phyloP scores from a whole-genome alignment of 176 grass and related monocot genomes.

The Musa beccarii region DNA sequence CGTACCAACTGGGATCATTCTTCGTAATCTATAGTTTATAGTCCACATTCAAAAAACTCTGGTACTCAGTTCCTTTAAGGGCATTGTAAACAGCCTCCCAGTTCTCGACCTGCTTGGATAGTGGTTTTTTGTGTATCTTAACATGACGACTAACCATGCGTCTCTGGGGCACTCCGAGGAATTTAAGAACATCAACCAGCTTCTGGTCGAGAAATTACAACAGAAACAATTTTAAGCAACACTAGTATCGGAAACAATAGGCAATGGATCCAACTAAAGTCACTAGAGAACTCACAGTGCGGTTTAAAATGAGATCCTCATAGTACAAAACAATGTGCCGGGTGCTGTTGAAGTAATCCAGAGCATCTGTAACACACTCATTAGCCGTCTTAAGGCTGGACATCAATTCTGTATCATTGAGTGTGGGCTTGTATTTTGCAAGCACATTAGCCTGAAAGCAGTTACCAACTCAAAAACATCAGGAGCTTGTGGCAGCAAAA shows the following conservation, averaged over 20 bases:
- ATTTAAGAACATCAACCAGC: slow-evolving; percentile 66
- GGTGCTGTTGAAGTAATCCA: slow-evolving; percentile 57
- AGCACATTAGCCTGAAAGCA: slow-evolving; percentile 60
- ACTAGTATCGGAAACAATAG: not conserved
- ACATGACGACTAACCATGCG: slow-evolving; percentile 61
- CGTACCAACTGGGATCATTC: not conserved
- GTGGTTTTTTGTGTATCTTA: slow-evolving; percentile 73
- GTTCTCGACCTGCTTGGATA: slow-evolving; percentile 66
- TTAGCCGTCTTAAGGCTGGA: slow-evolving; percentile 36
- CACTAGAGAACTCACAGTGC: slow-evolving; percentile 38
- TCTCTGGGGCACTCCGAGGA: slow-evolving; percentile 61
- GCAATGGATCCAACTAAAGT: not conserved
- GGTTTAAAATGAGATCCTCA: slow-evolving; percentile 69
- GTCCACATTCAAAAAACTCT: slow-evolving; percentile 54
- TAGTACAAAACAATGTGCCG: slow-evolving; percentile 78
- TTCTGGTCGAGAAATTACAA: slow-evolving; percentile 35
- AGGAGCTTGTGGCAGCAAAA: not conserved
- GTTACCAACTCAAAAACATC: not conserved
- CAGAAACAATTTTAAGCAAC: slow-evolving; percentile 1
- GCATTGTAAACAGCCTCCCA: slow-evolving; percentile 57
- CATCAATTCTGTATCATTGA: slow-evolving; percentile 51
- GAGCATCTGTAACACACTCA: slow-evolving; percentile 48
- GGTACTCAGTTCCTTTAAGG: slow-evolving; percentile 52
- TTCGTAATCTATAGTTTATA: slow-evolving; percentile 30
- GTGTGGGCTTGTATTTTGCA: slow-evolving; percentile 64